Conservation (phyloP, 1,284 basidiomycete genomes). For the Melampsora americana region DNA sequence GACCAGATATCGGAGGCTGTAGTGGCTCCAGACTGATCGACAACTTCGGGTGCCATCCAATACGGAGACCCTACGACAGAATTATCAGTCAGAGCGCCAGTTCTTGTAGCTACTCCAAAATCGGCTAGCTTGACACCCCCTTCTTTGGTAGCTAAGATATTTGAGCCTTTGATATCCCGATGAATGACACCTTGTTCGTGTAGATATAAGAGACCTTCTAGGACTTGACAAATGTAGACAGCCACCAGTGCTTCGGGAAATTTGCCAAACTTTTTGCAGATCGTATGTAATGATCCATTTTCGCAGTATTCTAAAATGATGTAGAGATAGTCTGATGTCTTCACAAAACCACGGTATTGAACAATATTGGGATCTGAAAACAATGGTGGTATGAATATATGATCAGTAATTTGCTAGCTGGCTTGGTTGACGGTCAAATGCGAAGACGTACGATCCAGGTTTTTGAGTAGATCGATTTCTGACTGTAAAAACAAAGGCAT, state of each 20-base stretch:
- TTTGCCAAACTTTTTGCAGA: conserved; percentile 92
- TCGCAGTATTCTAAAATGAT: conserved; percentile 95
- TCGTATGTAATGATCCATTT: conserved; percentile 91
- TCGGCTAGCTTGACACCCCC: conserved; percentile 93
- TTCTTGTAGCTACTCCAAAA: conserved; percentile 70
- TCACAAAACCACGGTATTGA: conserved; percentile 96
- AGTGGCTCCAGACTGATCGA: conserved; percentile 92
- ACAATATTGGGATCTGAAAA: conserved; percentile 76
- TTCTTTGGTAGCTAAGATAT: conserved; percentile 96
- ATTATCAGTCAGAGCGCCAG: conserved; percentile 69
- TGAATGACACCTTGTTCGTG: conserved; percentile 98
- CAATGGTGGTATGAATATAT: background rate
- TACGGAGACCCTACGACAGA: conserved; percentile 95
- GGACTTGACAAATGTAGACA: conserved; percentile 85
- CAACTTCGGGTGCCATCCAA: conserved; percentile 99
- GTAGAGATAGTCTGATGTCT: conserved; percentile 87
- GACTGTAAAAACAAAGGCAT: conserved; percentile 61
- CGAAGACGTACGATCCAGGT: conserved; percentile 69
- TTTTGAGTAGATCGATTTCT: conserved; percentile 96
- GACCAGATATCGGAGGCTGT: conserved; percentile 96
- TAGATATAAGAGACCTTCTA: conserved; percentile 87
- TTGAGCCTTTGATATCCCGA: conserved; percentile 97
- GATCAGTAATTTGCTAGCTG: conserved; percentile 51
- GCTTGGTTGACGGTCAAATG: conserved; percentile 2
- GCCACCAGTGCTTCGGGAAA: conserved; percentile 95